Evolutionary conservation across 371 early-diverging fungal species (phyloP), one percentile per base, ranked within the genome.

Genomic region (Haplosporangium sp.): DNA sequence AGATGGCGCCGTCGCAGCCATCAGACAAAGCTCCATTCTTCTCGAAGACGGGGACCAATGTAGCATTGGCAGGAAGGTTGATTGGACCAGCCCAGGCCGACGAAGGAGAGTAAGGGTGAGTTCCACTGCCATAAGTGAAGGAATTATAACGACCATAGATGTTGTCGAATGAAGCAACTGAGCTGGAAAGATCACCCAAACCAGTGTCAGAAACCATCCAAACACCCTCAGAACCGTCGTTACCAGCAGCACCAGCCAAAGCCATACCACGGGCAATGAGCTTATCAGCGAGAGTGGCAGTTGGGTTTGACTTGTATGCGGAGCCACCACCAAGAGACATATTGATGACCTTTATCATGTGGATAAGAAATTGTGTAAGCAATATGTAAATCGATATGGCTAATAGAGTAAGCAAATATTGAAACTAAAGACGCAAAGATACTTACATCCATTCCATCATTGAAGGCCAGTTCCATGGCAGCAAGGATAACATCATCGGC

Each of bases 151-250:
- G 60, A 2, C 79, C 84, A 19, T 72, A 63, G 8, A 64, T 48
- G 73, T 89, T 92, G 61, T 95, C 93, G 11, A 94, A 84, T n/a
- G 93, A 90, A n/a, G 92, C 95, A 17, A 93, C 92, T 15, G 90
- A 87, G 52, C 92, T 77, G 11, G 90, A 88, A 42, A 86, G 86
- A 13, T 70, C 69, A 2, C 91, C 91, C 15, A 93, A 77, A n/a
- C 90, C 91, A 6, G 95, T 94, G 1, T 92, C 72, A 0, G 86
- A 84, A 0, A 88, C 85, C 67, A 88, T 84, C 72, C 85, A 92
- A 3, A 92, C 74, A 2, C 96, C 96, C n/a, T 86, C 77, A 5
- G 72, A 63, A 17, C 94, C 95, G 56, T 89, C 87, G 84, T 96
- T 96, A 7, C 95, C 95, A 35, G 86, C 88, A 3, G 95, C 89